Percentiles rank a stretch among this genome's conserved stretches.
These are phyloP conservation scores for Grosmannia serpens DNA, from an alignment of 2,329 filamentous ascomycete genomes.

Conservation along the genomic window DNA sequence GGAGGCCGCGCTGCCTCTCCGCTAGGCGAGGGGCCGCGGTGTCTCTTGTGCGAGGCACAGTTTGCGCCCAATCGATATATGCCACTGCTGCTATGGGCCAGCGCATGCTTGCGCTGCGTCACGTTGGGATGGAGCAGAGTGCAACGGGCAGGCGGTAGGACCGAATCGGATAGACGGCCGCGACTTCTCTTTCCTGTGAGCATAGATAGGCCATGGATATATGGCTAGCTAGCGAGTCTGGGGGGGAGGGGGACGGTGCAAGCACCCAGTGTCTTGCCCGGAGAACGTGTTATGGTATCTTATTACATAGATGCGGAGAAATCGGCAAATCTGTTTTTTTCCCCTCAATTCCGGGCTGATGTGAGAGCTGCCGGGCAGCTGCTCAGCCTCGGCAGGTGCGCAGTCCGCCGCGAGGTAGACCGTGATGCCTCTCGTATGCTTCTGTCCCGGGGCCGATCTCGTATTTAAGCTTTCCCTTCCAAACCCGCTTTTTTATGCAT, in stretches of 20 bases:
- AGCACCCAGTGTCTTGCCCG: background rate
- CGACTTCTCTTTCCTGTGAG: background rate
- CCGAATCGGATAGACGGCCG: background rate
- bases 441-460: no score
- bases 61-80: no score
- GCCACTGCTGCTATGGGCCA: no score
- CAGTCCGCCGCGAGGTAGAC: no score
- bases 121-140: background rate
- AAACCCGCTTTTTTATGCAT: background rate
- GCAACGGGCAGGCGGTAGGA: background rate
- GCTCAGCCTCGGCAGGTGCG: no score
- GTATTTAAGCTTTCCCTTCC: background rate
- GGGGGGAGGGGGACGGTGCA: background rate
- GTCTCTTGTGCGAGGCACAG: no score
- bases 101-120: background rate
- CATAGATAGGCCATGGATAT: background rate
- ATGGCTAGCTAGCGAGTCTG: background rate
- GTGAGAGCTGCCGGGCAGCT: no score
- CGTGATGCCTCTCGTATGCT: no score
- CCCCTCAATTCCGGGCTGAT: background rate
- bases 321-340: background rate
- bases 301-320: background rate
- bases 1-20: slow-evolving; percentile 25
- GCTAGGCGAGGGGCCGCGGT: slow-evolving; percentile 12
- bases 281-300: background rate